These are phyloP conservation scores for Gossypium turneri DNA, from an alignment of 345 rosid species.

Conservation along the genomic window DNA sequence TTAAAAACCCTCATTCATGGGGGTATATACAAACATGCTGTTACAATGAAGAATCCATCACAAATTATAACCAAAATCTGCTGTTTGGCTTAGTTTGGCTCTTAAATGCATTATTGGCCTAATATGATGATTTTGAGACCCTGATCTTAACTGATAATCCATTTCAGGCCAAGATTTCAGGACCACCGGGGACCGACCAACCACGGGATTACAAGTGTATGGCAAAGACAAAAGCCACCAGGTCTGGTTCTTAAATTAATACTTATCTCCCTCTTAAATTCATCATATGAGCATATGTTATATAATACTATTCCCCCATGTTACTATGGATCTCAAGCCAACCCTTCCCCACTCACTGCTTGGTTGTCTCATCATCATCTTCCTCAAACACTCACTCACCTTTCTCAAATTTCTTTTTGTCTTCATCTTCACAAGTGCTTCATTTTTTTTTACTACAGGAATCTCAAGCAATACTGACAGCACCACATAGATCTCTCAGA, in stretches of 20 bases:
- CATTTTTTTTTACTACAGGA: conserved; percentile 24
- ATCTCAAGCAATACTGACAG: conserved; percentile 44
- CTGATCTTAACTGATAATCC: neutral
- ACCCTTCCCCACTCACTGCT: conserved; percentile 33
- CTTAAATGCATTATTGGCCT: neutral
- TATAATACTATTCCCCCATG: conserved; percentile 26
- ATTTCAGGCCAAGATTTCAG: neutral
- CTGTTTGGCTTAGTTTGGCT: neutral
- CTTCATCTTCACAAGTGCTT: conserved; percentile 39
- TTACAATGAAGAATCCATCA: neutral
- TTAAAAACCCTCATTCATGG: too few species aligned
- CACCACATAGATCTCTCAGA: conserved; percentile 49
- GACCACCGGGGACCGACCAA: conserved; percentile 7
- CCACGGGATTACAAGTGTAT: conserved; percentile 23
- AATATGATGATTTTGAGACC: neutral
- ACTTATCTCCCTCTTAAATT: conserved; percentile 19
- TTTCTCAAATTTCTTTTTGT: conserved; percentile 36
- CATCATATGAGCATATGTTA: conserved; percentile 38
- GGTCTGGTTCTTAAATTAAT: conserved; percentile 15
- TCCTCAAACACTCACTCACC: conserved; percentile 27
- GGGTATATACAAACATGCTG: neutral
- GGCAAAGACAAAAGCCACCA: conserved; percentile 36
- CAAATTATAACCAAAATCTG: neutral
- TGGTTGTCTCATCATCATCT: conserved; percentile 38
- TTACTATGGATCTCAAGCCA: conserved; percentile 35